Percentiles rank a stretch among this genome's conserved stretches.
phyloP scores from a whole-genome alignment of 257 asterid species.

The Nicotiana obtusifolia region DNA sequence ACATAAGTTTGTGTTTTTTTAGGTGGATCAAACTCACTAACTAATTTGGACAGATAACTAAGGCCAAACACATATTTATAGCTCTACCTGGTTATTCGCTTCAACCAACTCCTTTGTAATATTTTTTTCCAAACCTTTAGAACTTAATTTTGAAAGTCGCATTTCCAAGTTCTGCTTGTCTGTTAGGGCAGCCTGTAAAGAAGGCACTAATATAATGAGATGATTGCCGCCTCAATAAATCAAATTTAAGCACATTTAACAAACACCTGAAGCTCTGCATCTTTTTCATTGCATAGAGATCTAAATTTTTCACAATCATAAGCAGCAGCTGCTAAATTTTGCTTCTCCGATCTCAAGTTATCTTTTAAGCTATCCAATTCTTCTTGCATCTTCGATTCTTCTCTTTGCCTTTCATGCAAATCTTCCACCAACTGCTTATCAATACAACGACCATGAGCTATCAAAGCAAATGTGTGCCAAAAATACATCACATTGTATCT shows the following conservation, averaged over 20 bases:
- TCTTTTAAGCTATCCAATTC: constrained; percentile 61
- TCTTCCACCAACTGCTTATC: constrained; percentile 69
- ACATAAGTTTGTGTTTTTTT: background rate
- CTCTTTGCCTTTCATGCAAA: constrained; percentile 56
- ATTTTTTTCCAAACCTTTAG: constrained; percentile 63
- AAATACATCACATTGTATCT: background rate
- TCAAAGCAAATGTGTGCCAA: background rate
- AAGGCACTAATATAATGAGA: constrained; percentile 15
- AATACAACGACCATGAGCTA: constrained; percentile 11
- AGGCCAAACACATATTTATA: background rate
- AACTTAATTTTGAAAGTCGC: constrained; percentile 57
- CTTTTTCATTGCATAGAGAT: constrained; percentile 59
- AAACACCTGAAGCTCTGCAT: constrained; percentile 72
- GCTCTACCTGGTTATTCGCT: constrained; percentile 67
- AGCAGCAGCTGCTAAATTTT: constrained; percentile 49
- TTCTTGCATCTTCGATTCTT: constrained; percentile 53
- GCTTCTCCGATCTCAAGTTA: constrained; percentile 59
- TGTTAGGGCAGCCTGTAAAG: constrained; percentile 49
- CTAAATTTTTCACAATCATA: constrained; percentile 65
- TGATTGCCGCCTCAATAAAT: background rate
- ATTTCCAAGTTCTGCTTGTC: constrained; percentile 71
- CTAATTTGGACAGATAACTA: background rate
- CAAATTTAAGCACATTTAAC: constrained; percentile 8
- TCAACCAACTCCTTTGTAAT: constrained; percentile 58
- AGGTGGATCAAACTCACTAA: background rate